A percentile compares a stretch with the other conserved stretches of the same genome.
phyloP scores from a whole-genome alignment of 768 basidiomycete genomes.

The Fistulinella prunicolor region DNA sequence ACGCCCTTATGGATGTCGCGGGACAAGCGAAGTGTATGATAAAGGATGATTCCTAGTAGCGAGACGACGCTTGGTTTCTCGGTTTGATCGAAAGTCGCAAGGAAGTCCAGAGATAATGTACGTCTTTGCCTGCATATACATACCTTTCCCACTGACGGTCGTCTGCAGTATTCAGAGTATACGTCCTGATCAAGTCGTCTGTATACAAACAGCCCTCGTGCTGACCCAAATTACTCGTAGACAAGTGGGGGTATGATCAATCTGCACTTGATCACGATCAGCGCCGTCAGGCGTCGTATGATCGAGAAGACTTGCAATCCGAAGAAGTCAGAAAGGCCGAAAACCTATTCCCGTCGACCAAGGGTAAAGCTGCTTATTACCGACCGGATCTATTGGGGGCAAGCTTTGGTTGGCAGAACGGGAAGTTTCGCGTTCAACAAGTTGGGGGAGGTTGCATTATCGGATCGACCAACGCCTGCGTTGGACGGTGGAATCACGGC shows the following conservation, averaged over 20 bases:
- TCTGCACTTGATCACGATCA: conserved; percentile 97
- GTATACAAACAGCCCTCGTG: conserved; percentile 44
- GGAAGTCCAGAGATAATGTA: conserved; percentile 55
- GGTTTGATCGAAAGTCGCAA: conserved; percentile 89
- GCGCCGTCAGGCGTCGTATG: conserved; percentile 94
- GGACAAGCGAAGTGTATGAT: conserved; percentile 50
- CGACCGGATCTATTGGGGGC: conserved; percentile 67
- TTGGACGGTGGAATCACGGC: conserved; percentile 95
- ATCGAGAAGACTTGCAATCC: conserved; percentile 99
- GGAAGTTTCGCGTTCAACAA: conserved; percentile 98
- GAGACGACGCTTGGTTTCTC: conserved; percentile 80
- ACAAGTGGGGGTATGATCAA: conserved; percentile 89
- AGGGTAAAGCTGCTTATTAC: conserved; percentile 96
- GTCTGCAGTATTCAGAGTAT: conserved; percentile 4
- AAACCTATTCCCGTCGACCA: conserved; percentile 86
- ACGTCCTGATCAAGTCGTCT: neutral
- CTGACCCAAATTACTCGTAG: conserved; percentile 49
- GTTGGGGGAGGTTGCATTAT: conserved; percentile 89
- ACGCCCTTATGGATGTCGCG: conserved; percentile 67
- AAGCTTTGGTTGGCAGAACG: conserved; percentile 91
- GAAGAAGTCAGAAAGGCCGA: conserved; percentile 82
- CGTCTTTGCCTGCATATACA: neutral
- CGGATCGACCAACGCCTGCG: conserved; percentile 88
- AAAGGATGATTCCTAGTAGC: conserved; percentile 55
- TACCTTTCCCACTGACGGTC: neutral